phyloP scores from a whole-genome alignment of 129 eudicot species.

The Chrysanthemum lavandulifolium region DNA sequence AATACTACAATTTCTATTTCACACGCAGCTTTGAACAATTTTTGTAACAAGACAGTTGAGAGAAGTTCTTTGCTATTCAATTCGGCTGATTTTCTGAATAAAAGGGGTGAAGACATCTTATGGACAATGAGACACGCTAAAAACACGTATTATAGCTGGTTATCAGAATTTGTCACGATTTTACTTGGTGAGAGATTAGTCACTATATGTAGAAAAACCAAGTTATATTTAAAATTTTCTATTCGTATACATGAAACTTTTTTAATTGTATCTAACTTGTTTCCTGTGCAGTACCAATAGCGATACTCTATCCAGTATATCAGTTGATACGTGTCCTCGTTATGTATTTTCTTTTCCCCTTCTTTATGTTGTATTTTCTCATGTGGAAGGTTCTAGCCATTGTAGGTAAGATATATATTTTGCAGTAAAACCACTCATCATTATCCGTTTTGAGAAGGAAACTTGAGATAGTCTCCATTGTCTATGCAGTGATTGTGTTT shows the following conservation, averaged over 20 bases:
- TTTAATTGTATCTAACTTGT: no score
- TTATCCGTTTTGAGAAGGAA: no score
- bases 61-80: background rate
- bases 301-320: background rate
- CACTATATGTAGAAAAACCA: background rate
- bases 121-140: background rate
- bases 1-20: background rate
- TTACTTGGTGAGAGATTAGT: slow-evolving; percentile 1
- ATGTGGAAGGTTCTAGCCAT: no score
- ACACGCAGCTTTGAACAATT: background rate
- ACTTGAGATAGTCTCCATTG: no score
- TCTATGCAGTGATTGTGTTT: no score
- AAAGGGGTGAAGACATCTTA: background rate
- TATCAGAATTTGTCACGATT: background rate
- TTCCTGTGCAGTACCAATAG: slow-evolving; percentile 3
- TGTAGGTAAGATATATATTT: no score
- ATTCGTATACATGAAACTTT: no score
- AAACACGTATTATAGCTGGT: background rate
- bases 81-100: background rate
- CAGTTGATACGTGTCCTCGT: background rate
- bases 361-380: no score
- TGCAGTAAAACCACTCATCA: no score
- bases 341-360: no score
- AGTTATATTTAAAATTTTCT: background rate
- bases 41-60: background rate